Conservation (phyloP, 2,329 filamentous ascomycete genomes). For the Stylonectria norvegica region DNA sequence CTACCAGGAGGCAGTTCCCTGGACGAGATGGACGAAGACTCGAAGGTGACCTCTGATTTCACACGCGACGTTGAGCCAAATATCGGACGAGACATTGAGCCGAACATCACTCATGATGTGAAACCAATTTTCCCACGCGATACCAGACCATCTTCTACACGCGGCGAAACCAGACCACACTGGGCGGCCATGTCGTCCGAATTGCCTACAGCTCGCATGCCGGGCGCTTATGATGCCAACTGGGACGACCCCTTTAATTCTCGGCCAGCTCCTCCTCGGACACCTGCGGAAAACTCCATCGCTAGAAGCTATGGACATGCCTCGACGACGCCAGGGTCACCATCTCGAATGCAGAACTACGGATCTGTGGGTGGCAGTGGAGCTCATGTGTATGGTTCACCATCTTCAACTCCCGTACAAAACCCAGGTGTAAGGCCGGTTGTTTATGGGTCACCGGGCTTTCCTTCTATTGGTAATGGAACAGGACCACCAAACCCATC, state of each 20-base stretch:
- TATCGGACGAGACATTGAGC: too few species aligned
- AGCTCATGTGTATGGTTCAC: not conserved
- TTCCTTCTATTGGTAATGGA: not conserved
- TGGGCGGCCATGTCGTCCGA: too few species aligned
- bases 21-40: not conserved
- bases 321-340: not conserved
- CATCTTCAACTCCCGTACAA: not conserved
- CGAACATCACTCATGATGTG: too few species aligned
- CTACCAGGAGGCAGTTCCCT: conserved; percentile 11
- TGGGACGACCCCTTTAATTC: conserved; percentile 15
- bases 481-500: not conserved
- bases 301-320: conserved; percentile 1
- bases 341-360: not conserved
- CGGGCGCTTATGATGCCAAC: conserved; percentile 19
- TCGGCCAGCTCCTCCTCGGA: conserved; percentile 5
- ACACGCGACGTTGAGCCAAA: too few species aligned
- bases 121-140: too few species aligned
- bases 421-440: not conserved
- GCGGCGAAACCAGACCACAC: too few species aligned
- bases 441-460: not conserved
- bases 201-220: conserved; percentile 7
- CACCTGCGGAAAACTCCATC: not conserved
- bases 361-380: not conserved
- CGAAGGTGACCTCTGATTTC: too few species aligned
- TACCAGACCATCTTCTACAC: too few species aligned